A percentile compares a stretch with the other conserved stretches of the same genome.
phyloP scores from a whole-genome alignment of 139 green algal genomes.

The Haematococcus lacustris region DNA sequence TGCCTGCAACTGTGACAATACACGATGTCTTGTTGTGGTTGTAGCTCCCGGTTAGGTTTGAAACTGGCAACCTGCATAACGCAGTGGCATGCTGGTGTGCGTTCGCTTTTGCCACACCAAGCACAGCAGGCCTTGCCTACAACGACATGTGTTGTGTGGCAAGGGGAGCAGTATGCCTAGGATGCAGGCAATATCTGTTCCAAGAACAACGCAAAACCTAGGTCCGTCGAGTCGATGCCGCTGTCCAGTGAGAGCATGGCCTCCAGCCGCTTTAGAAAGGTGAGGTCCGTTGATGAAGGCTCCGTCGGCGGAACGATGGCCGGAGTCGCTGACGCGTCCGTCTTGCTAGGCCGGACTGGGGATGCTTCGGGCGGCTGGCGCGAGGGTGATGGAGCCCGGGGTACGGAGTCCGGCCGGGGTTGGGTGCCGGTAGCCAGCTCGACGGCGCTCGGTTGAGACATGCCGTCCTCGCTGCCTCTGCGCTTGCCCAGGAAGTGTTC shows the following conservation, averaged over 20 bases:
- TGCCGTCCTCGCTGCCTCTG: background rate
- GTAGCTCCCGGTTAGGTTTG: no score
- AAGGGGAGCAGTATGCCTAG: no score
- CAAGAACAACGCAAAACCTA: background rate
- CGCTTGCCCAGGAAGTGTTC: conserved; percentile 15
- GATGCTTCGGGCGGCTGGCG: background rate
- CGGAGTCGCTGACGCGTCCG: background rate
- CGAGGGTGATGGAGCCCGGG: background rate
- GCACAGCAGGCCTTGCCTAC: no score
- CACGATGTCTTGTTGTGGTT: no score
- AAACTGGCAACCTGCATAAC: no score
- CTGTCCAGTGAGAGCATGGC: background rate
- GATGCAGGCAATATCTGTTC: no score
- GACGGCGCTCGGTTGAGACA: no score
- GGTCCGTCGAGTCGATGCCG: background rate
- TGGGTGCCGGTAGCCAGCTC: background rate
- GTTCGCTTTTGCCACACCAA: no score
- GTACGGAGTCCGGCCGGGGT: background rate
- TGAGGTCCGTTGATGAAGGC: conserved; percentile 16
- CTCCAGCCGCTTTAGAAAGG: conserved; percentile 20
- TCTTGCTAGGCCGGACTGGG: background rate
- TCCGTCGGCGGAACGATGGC: background rate
- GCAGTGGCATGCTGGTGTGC: no score
- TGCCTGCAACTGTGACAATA: no score
- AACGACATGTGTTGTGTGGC: no score